phyloP scores from a whole-genome alignment of 2,329 filamentous ascomycete species.

The Remersonia thermophila region DNA sequence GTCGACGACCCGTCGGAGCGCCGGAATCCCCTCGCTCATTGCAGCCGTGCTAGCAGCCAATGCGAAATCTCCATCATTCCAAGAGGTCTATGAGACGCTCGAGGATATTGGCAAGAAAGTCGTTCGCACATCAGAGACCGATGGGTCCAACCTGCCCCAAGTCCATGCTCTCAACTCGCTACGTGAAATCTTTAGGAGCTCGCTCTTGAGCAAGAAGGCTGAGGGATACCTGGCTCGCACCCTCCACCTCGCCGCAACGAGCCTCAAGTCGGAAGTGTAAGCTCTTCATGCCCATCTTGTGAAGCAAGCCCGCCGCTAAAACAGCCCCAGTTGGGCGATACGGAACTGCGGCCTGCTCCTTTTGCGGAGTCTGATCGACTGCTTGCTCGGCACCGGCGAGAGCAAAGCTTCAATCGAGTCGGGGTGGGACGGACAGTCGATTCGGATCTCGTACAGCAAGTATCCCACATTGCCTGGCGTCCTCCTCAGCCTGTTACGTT shows the following conservation, averaged over 20 bases:
- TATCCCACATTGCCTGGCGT: constrained; percentile 54
- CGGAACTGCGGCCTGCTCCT: constrained; percentile 87
- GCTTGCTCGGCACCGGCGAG: constrained; percentile 63
- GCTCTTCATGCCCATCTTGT: too few species aligned
- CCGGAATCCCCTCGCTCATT: constrained; percentile 79
- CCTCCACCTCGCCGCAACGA: constrained; percentile 67
- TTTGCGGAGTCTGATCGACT: constrained; percentile 72
- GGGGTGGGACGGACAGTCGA: constrained; percentile 51
- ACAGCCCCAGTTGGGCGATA: constrained; percentile 86
- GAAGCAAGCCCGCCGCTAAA: too few species aligned
- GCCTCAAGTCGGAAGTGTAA: constrained; percentile 66
- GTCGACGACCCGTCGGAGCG: constrained; percentile 79
- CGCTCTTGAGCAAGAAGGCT: constrained; percentile 58
- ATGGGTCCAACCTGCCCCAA: constrained; percentile 63
- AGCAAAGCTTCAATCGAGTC: constrained; percentile 50
- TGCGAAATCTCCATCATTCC: constrained; percentile 46
- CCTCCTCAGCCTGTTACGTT: constrained; percentile 48
- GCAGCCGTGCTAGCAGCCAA: constrained; percentile 66
- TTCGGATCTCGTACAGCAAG: constrained; percentile 56
- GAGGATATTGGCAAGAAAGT: constrained; percentile 44
- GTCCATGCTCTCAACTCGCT: constrained; percentile 92
- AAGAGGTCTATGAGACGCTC: constrained; percentile 50
- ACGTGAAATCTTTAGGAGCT: constrained; percentile 82
- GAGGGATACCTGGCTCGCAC: constrained; percentile 63
- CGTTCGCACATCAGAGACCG: constrained; percentile 42